Conservation (phyloP, 495 filamentous ascomycete species). For the Xylaria grammica region DNA sequence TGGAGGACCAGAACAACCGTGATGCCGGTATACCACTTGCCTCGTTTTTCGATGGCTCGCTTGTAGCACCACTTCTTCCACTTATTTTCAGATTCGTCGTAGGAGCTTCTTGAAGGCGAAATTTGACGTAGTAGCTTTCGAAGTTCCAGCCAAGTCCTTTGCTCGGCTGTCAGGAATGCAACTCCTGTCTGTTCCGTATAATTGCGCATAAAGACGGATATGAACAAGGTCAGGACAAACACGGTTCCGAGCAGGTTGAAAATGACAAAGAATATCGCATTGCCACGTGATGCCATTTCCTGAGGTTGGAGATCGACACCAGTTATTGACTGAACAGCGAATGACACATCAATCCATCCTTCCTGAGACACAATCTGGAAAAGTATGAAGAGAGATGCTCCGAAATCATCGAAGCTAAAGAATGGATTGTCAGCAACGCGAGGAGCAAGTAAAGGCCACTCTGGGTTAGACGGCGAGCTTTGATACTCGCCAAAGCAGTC, state of each 20-base stretch:
- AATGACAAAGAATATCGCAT: conserved; percentile 90
- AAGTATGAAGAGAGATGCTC: conserved; percentile 87
- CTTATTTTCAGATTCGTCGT: conserved; percentile 69
- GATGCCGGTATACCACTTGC: conserved; percentile 85
- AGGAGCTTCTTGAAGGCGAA: conserved; percentile 86
- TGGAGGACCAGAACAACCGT: conserved; percentile 82
- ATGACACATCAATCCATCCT: conserved; percentile 94
- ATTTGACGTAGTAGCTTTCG: conserved; percentile 93
- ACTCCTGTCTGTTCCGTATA: conserved; percentile 99
- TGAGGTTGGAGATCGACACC: conserved; percentile 73
- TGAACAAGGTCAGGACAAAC: conserved; percentile 97
- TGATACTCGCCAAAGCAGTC: conserved; percentile 85
- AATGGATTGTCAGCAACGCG: conserved; percentile 79
- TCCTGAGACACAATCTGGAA: conserved; percentile 99
- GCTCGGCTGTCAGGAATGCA: conserved; percentile 93
- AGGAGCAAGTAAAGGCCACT: conserved; percentile 84
- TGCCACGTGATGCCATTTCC: conserved; percentile 71
- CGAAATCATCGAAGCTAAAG: conserved; percentile 95
- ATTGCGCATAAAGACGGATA: conserved; percentile 99
- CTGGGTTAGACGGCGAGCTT: conserved; percentile 69
- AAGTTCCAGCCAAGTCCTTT: conserved; percentile 95
- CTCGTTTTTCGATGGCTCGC: conserved; percentile 90
- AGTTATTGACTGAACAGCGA: conserved; percentile 80
- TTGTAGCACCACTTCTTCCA: conserved; percentile 96
- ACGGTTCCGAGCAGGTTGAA: conserved; percentile 98